Evolutionary conservation across 129 eudicot species (phyloP).

Genomic region (Daucus carota): DH1_v3.0 NC_030381.2:42501001-42501500

Average conservation of each 20-base stretch:
- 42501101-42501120: slow-evolving; percentile 55
- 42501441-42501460: slow-evolving; percentile 65
- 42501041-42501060: slow-evolving; percentile 56
- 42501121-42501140: slow-evolving; percentile 50
- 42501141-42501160: slow-evolving; percentile 63
- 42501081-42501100: slow-evolving; percentile 56
- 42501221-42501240: slow-evolving; percentile 78
- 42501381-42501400: slow-evolving; percentile 99
- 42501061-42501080: slow-evolving; percentile 44
- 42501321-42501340: slow-evolving; percentile 79
- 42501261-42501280: slow-evolving; percentile 62
- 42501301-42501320: slow-evolving; percentile 70
- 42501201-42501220: slow-evolving; percentile 35
- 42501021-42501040: slow-evolving; percentile 54
- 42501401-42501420: slow-evolving; percentile 92
- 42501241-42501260: slow-evolving; percentile 65
- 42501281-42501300: slow-evolving; percentile 93
- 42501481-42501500: slow-evolving; percentile 55
- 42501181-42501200: slow-evolving; percentile 59
- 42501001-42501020: slow-evolving; percentile 36
- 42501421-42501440: slow-evolving; percentile 98
- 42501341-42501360: slow-evolving; percentile 96
- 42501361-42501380: slow-evolving; percentile 89
- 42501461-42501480: slow-evolving; percentile 66
- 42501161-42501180: slow-evolving; percentile 67